A percentile compares a stretch with the other conserved stretches of the same genome.
phyloP scores from a whole-genome alignment of 1,139 yeast species.

The Chernovozyma aurita region DNA sequence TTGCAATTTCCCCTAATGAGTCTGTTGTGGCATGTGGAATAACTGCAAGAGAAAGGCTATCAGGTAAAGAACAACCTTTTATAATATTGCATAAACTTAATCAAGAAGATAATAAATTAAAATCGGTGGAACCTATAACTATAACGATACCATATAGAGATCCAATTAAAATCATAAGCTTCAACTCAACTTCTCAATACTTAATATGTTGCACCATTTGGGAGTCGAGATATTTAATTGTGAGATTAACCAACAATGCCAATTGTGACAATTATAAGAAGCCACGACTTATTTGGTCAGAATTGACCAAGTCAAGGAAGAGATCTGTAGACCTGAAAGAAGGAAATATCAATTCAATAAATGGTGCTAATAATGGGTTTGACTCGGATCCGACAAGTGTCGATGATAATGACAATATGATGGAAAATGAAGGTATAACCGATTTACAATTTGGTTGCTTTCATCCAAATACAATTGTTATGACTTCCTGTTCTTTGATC shows the following conservation, averaged over 20 bases:
- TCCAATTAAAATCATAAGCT: slow-evolving; percentile 69
- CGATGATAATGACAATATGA: slow-evolving; percentile 30
- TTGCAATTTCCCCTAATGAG: slow-evolving; percentile 65
- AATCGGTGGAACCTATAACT: slow-evolving; percentile 53
- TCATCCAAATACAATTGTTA: slow-evolving; percentile 30
- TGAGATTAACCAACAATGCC: slow-evolving; percentile 50
- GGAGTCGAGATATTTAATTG: slow-evolving; percentile 75
- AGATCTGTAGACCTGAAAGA: slow-evolving; percentile 5
- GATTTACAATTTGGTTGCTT: slow-evolving; percentile 57
- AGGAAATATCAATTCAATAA: slow-evolving; percentile 1
- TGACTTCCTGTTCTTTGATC: slow-evolving; percentile 36
- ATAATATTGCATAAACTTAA: slow-evolving; percentile 58
- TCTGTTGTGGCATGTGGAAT: slow-evolving; percentile 73
- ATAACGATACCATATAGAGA: slow-evolving; percentile 83
- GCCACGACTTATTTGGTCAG: slow-evolving; percentile 61
- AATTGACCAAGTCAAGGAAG: slow-evolving; percentile 17
- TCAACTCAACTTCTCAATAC: slow-evolving; percentile 67
- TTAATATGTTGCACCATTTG: slow-evolving; percentile 79
- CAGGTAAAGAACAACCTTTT: slow-evolving; percentile 76
- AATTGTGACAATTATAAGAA: slow-evolving; percentile 30
- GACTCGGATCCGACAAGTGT: not conserved
- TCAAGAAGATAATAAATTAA: slow-evolving; percentile 14
- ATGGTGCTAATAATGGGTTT: not conserved
- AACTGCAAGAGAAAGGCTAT: slow-evolving; percentile 68
- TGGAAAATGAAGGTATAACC: slow-evolving; percentile 87